A percentile compares a stretch with the other conserved stretches of the same genome.
phyloP scores from a whole-genome alignment of 345 rosid species.

The Dimocarpus longan region DNA sequence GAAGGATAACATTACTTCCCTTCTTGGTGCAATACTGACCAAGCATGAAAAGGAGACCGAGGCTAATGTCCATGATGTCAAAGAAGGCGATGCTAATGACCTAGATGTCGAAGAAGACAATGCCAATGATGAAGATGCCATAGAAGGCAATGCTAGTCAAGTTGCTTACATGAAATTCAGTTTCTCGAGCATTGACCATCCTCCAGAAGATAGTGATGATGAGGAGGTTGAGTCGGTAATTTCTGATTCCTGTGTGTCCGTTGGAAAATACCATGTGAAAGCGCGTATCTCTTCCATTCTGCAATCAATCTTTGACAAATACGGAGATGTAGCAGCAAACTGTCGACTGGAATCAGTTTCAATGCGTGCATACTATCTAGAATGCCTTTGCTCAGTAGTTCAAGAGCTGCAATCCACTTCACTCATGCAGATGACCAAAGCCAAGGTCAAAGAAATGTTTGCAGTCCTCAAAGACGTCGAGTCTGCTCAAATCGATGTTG shows the following conservation, averaged over 20 bases:
- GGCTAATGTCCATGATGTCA: conserved; percentile 9
- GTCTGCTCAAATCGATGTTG: conserved; percentile 58
- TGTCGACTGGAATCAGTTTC: conserved; percentile 68
- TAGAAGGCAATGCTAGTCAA: conserved; percentile 17
- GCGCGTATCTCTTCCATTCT: conserved; percentile 54
- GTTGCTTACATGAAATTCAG: conserved; percentile 35
- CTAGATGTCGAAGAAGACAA: conserved; percentile 11
- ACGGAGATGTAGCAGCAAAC: conserved; percentile 84
- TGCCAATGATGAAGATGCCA: conserved; percentile 17
- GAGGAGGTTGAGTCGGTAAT: conserved; percentile 59
- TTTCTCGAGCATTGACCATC: conserved; percentile 41
- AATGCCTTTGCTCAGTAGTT: conserved; percentile 69
- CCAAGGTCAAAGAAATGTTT: conserved; percentile 62
- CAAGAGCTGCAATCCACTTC: conserved; percentile 67
- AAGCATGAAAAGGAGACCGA: conserved; percentile 26
- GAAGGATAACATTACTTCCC: conserved; percentile 15
- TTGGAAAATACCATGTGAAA: conserved; percentile 73
- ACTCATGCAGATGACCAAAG: conserved; percentile 57
- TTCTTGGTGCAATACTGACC: conserved; percentile 10
- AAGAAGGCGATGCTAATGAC: conserved; percentile 17
- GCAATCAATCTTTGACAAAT: conserved; percentile 53
- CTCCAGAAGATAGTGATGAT: conserved; percentile 44
- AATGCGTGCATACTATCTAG: conserved; percentile 67
- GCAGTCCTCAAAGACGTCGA: conserved; percentile 86
- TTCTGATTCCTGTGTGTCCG: conserved; percentile 69